These are phyloP conservation scores for Knufia fluminis DNA, from an alignment of 2,329 filamentous ascomycete species.

Conservation along the genomic window DNA sequence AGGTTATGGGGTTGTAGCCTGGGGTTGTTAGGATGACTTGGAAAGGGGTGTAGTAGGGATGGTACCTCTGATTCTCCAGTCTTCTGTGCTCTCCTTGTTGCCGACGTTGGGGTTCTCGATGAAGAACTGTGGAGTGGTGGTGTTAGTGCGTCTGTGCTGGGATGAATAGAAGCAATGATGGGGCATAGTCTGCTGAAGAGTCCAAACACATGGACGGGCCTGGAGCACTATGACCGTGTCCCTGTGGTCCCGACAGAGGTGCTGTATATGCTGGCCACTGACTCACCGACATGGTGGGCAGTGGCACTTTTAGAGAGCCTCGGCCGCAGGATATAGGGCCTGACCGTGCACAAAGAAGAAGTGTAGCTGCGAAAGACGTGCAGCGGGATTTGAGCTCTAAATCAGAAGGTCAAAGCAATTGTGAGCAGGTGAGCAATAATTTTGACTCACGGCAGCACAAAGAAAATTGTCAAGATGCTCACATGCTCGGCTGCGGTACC, in stretches of 20 bases:
- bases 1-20: constrained; percentile 88
- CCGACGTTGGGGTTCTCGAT: constrained; percentile 72
- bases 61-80: constrained; percentile 61
- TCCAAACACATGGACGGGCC: neutral
- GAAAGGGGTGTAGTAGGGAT: neutral
- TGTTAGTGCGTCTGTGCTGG: neutral
- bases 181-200: neutral
- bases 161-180: neutral
- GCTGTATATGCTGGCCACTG: neutral
- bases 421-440: too few relatives aligned
- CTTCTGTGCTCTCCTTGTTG: constrained; percentile 63
- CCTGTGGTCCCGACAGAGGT: neutral
- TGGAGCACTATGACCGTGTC: too few relatives aligned
- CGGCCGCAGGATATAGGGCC: neutral
- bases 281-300: constrained; percentile 8
- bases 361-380: too few relatives aligned
- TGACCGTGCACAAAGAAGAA: too few relatives aligned
- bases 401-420: too few relatives aligned
- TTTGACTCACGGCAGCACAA: too few relatives aligned
- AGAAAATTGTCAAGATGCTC: too few relatives aligned
- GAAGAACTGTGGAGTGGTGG: constrained; percentile 48
- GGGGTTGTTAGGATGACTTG: constrained; percentile 51
- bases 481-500: too few relatives aligned
- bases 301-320: neutral
- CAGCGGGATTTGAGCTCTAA: too few relatives aligned